These are phyloP conservation scores for Aspergillus sp. DNA, from an alignment of 2,329 filamentous ascomycete species.

Conservation along the genomic window DNA sequence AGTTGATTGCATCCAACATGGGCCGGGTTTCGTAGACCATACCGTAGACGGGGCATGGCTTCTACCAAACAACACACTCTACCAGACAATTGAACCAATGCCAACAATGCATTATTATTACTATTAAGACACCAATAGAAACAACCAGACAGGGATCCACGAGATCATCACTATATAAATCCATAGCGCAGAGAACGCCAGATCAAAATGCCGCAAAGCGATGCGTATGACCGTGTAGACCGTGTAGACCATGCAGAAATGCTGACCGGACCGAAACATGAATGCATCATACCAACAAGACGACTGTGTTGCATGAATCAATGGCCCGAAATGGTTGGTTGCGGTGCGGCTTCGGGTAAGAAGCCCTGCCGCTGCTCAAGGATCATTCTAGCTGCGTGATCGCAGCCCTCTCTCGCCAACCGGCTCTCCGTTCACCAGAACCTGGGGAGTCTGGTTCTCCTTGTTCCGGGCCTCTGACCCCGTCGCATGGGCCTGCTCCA, in stretches of 20 bases:
- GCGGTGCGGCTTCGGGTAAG: no score
- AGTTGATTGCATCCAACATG: no score
- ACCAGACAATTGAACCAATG: no score
- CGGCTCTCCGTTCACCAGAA: constrained; percentile 33
- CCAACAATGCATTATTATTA: background rate
- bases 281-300: background rate
- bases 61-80: no score
- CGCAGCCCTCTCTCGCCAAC: constrained; percentile 17
- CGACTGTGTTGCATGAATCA: background rate
- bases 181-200: constrained; percentile 7
- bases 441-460: constrained; percentile 25
- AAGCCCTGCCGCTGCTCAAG: no score
- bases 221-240: no score
- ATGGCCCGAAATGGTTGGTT: no score
- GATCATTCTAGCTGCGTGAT: constrained; percentile 16
- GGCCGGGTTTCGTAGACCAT: no score
- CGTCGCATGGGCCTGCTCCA: constrained; percentile 18
- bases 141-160: background rate
- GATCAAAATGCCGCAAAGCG: constrained; percentile 5
- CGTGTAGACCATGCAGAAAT: no score
- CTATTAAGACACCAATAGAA: background rate
- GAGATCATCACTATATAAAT: constrained; percentile 11
- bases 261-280: no score
- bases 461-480: constrained; percentile 17
- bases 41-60: no score